Evolutionary conservation across 306 rosid genomes (phyloP).

Genomic region (Trifolium pratense): DNA sequence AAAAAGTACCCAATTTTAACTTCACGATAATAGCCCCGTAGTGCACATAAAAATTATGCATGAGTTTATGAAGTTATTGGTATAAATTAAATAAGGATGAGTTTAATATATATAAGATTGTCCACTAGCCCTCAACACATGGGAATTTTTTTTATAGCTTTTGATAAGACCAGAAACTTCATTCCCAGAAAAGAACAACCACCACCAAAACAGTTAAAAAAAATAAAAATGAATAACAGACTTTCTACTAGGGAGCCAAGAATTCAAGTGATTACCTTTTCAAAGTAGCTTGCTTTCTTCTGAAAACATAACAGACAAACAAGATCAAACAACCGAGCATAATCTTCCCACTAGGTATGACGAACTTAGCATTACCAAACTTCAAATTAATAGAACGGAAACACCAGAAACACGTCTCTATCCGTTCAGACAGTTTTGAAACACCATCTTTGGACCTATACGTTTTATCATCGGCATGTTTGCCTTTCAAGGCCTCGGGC

Average conservation of each 20-base stretch:
- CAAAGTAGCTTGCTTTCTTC: constrained; percentile 60
- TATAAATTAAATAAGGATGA: constrained; percentile 16
- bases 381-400: constrained; percentile 66
- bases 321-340: constrained; percentile 62
- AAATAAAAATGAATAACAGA: neutral
- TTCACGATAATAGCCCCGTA: neutral
- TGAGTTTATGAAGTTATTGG: neutral
- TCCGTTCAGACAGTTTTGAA: constrained; percentile 56
- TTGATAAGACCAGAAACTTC: neutral
- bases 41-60: neutral
- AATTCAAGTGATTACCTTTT: constrained; percentile 56
- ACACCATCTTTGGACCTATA: constrained; percentile 20
- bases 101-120: constrained; percentile 26
- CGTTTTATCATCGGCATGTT: neutral
- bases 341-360: constrained; percentile 66
- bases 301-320: constrained; percentile 56
- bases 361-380: constrained; percentile 60
- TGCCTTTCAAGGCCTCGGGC: constrained; percentile 39
- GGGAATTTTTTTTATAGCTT: too few relatives aligned
- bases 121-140: neutral
- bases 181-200: constrained; percentile 4
- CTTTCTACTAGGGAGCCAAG: neutral
- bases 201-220: neutral
- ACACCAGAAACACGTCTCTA: constrained; percentile 71
- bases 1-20: constrained; percentile 11